These are phyloP conservation scores for Scedosporium apiospermum DNA, from an alignment of 2,329 filamentous ascomycete genomes.

Conservation along the genomic window DNA sequence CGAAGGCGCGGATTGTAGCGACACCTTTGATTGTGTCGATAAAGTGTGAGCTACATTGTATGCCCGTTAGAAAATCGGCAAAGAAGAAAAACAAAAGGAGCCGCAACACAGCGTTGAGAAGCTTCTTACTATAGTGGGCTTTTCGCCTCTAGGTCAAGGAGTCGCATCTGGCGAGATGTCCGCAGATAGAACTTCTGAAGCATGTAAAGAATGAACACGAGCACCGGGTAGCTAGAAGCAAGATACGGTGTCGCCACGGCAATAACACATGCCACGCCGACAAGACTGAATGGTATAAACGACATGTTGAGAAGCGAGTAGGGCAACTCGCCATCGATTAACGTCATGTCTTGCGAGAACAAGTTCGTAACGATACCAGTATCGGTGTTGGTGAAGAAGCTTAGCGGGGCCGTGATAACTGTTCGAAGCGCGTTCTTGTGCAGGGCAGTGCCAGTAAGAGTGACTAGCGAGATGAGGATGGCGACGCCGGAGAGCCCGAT, in stretches of 20 bases:
- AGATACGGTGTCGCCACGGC: conserved; percentile 31
- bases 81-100: not conserved
- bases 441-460: conserved; percentile 20
- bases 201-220: conserved; percentile 34
- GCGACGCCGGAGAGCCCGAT: conserved; percentile 11
- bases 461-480: conserved; percentile 17
- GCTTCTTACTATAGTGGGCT: conserved; percentile 41
- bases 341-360: conserved; percentile 34
- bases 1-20: conserved; percentile 46
- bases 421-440: conserved; percentile 23
- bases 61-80: not conserved
- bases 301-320: conserved; percentile 20
- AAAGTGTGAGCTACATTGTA: conserved; percentile 34
- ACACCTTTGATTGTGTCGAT: conserved; percentile 46
- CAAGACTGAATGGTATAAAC: conserved; percentile 13
- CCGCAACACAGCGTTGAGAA: too few species aligned
- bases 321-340: conserved; percentile 30
- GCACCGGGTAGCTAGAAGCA: conserved; percentile 38
- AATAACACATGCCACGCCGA: conserved; percentile 39
- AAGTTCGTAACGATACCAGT: conserved; percentile 30
- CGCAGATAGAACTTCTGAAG: conserved; percentile 50
- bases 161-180: conserved; percentile 49
- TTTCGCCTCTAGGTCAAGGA: conserved; percentile 53
- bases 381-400: conserved; percentile 32
- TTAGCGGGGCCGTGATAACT: conserved; percentile 27